These are phyloP conservation scores for Takakia lepidozioides DNA, from an alignment of 225 moss, liverwort and hornwort species.

Conservation along the genomic window DNA sequence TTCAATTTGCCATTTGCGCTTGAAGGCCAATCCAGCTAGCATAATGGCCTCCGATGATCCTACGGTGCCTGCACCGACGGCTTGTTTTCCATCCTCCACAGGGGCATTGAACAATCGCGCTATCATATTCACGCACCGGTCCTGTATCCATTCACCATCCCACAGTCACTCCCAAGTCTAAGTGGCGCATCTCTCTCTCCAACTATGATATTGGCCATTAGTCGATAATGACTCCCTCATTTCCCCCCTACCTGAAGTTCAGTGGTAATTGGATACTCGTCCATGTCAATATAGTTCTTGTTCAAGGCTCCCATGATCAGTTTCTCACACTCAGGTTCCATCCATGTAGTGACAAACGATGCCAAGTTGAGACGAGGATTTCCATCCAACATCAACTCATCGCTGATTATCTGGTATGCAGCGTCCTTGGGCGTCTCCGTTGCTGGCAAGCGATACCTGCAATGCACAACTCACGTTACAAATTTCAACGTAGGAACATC, in stretches of 20 bases:
- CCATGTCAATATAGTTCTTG: slow-evolving; percentile 63
- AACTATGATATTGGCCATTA: neutral
- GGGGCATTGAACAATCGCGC: slow-evolving; percentile 77
- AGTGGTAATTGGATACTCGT: slow-evolving; percentile 64
- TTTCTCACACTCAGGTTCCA: slow-evolving; percentile 66
- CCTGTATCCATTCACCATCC: slow-evolving; percentile 20
- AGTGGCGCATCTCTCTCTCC: too few species aligned
- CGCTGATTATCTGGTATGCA: slow-evolving; percentile 44
- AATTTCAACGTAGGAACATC: too few species aligned
- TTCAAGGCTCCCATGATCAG: slow-evolving; percentile 28
- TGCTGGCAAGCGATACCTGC: slow-evolving; percentile 29
- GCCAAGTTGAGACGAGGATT: slow-evolving; percentile 59
- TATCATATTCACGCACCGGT: slow-evolving; percentile 95
- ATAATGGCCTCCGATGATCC: slow-evolving; percentile 97
- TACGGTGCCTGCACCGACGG: slow-evolving; percentile 82
- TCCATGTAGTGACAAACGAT: slow-evolving; percentile 64
- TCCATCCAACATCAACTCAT: slow-evolving; percentile 64
- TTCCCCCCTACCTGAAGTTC: slow-evolving; percentile 57
- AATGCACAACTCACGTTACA: neutral
- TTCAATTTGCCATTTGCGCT: slow-evolving; percentile 87
- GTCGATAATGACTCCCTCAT: too few species aligned
- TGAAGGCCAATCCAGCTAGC: slow-evolving; percentile 91
- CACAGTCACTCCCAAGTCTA: too few species aligned
- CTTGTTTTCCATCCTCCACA: slow-evolving; percentile 36
- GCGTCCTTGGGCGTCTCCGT: slow-evolving; percentile 43